Conservation (phyloP, 495 filamentous ascomycete genomes). For the Tetracladium setigerum region DNA sequence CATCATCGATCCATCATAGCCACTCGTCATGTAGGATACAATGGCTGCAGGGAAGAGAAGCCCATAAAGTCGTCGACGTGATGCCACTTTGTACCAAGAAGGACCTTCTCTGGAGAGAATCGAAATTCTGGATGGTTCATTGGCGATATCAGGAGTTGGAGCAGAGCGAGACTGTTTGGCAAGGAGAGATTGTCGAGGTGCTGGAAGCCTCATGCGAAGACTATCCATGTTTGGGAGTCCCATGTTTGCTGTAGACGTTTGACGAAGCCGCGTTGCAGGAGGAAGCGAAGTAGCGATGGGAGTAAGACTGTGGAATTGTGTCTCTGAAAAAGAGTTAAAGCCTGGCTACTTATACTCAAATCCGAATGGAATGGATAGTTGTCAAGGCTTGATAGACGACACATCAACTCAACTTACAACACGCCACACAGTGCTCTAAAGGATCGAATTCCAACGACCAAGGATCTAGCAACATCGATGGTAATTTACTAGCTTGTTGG, state of each 20-base stretch:
- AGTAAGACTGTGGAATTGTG: neutral
- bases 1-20: conserved; percentile 30
- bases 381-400: too few species aligned
- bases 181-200: neutral
- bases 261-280: too few species aligned
- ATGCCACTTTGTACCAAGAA: neutral
- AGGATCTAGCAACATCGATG: too few species aligned
- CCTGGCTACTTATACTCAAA: too few species aligned
- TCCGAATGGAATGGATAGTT: too few species aligned
- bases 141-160: neutral
- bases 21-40: conserved; percentile 5
- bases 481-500: too few species aligned
- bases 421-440: too few species aligned
- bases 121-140: neutral
- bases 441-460: too few species aligned
- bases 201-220: neutral
- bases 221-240: too few species aligned
- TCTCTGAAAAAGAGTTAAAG: too few species aligned
- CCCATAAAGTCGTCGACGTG: neutral
- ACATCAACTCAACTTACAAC: neutral
- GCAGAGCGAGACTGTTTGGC: neutral
- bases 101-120: neutral
- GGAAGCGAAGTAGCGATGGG: neutral
- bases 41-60: neutral
- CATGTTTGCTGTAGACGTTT: too few species aligned